Evolutionary conservation across 495 filamentous ascomycete genomes (phyloP), one percentile per base, ranked within the genome.

Genomic region (Penicillium antarcticum): DNA sequence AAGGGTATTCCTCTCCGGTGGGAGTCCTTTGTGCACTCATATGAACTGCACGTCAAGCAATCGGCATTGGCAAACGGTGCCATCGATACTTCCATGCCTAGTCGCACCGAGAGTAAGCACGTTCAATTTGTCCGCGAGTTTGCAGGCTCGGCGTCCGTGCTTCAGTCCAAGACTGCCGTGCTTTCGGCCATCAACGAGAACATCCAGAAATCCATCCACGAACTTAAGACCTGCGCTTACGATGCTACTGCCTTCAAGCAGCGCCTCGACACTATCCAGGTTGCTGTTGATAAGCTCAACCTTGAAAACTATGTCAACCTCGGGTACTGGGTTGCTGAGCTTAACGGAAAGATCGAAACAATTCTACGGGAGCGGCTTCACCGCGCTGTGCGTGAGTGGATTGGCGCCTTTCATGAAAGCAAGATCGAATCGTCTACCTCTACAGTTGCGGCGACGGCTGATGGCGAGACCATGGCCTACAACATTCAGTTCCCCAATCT

Each of bases 1-100:
- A 96, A 94, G 73, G 94, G 94, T 37, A 76, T 97, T 39, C 87
- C 89, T 10, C 73, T 97, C 26, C 85, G 88, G 58, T 98, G 94
- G 94, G 94, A 98, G 64, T 92, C 94, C 0, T 96, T 98, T 63
- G 88, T 98, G 29, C 90, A 97, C 60, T 91, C 90, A 7, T 97
- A 96, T 65, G 94, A 97, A 64, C 74, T 96, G 14, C 89, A 92
- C 57, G 79, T 91, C 45, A 87, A 92, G 57, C 86, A 89, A 57
- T 77, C 83, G 29, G 70, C 77, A n/a, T 73, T 76, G 45, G 61
- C 69, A n/a, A 74, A 74, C 42, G 84, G 83, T 32, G 66, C 79
- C 19, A 72, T 87, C 42, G 86, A 88, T 38, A 74, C 80, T 48
- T 58, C 78, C 1, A 66, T 79, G 55, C 60, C 72, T 53, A 77